Conservation (phyloP, 768 basidiomycete species). For the Suillus ampliporus region DNA sequence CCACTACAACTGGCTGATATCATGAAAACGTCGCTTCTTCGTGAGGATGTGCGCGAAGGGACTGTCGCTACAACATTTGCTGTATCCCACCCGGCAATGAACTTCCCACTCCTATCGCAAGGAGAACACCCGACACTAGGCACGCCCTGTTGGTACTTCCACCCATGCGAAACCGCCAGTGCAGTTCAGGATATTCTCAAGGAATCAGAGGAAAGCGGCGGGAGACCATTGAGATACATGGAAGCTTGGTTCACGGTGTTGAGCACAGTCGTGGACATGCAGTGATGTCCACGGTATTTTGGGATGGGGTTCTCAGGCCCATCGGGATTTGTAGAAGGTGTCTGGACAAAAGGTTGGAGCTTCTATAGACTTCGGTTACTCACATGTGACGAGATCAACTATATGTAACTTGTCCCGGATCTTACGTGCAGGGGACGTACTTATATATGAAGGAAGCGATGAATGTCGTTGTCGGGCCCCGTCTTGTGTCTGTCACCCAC, state of each 20-base stretch:
- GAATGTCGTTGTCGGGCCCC: no score
- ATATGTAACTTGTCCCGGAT: conserved; percentile 7
- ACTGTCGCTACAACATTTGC: conserved; percentile 58
- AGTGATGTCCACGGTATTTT: conserved; percentile 22
- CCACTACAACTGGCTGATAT: conserved; percentile 64
- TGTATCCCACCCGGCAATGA: conserved; percentile 51
- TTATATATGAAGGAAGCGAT: not conserved
- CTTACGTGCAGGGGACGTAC: conserved; percentile 4
- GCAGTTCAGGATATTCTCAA: conserved; percentile 72
- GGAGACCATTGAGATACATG: conserved; percentile 49
- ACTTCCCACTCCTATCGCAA: conserved; percentile 82
- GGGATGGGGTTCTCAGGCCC: conserved; percentile 7
- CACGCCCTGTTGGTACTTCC: conserved; percentile 82
- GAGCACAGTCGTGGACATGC: conserved; percentile 64
- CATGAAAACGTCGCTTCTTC: conserved; percentile 64
- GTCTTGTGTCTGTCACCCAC: not conserved
- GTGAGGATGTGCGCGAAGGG: conserved; percentile 47
- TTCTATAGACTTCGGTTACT: conserved; percentile 11
- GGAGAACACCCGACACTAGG: conserved; percentile 85
- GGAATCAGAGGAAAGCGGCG: conserved; percentile 43
- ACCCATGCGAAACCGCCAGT: conserved; percentile 79
- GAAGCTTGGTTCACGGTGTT: conserved; percentile 83
- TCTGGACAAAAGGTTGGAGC: not conserved
- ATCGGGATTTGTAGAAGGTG: not conserved
- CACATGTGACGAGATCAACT: conserved; percentile 12